Evolutionary conservation across 768 basidiomycete genomes (phyloP).

Genomic region (Mycena leptocephala): DNA sequence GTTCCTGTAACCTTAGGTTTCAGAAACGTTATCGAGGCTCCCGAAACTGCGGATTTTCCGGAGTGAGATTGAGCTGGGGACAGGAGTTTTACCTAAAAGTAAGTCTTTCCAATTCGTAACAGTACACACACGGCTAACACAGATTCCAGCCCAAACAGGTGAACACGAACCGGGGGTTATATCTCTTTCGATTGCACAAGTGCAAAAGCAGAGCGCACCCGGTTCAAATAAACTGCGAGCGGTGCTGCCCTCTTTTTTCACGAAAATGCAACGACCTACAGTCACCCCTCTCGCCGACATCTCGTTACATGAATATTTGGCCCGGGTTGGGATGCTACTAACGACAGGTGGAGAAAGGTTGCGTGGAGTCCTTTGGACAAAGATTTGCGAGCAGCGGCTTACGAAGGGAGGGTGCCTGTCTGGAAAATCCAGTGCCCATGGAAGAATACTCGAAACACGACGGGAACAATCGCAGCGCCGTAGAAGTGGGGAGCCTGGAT

Average conservation of each 20-base stretch:
- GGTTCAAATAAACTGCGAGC: not conserved
- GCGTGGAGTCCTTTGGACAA: slow-evolving; percentile 1
- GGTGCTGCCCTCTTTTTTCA: not conserved
- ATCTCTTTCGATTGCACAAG: slow-evolving; percentile 1
- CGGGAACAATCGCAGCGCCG: too few species aligned
- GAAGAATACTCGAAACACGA: too few species aligned
- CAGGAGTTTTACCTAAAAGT: not conserved
- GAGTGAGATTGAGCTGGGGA: too few species aligned
- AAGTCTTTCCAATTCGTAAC: too few species aligned
- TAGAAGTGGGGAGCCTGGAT: too few species aligned
- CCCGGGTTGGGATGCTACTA: too few species aligned
- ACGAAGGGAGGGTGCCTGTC: not conserved
- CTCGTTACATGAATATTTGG: slow-evolving; percentile 5
- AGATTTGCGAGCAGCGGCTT: not conserved
- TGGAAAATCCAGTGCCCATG: not conserved
- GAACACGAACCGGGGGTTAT: not conserved
- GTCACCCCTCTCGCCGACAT: not conserved
- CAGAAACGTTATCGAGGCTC: too few species aligned
- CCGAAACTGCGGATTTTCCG: too few species aligned
- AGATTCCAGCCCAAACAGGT: too few species aligned
- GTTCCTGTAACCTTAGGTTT: too few species aligned
- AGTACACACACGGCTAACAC: too few species aligned
- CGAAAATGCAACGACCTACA: not conserved
- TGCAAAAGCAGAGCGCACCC: too few species aligned
- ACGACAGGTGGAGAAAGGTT: slow-evolving; percentile 1